Evolutionary conservation across 2,329 filamentous ascomycete genomes (phyloP).

Genomic region (Sordariomycetes sp.): DNA sequence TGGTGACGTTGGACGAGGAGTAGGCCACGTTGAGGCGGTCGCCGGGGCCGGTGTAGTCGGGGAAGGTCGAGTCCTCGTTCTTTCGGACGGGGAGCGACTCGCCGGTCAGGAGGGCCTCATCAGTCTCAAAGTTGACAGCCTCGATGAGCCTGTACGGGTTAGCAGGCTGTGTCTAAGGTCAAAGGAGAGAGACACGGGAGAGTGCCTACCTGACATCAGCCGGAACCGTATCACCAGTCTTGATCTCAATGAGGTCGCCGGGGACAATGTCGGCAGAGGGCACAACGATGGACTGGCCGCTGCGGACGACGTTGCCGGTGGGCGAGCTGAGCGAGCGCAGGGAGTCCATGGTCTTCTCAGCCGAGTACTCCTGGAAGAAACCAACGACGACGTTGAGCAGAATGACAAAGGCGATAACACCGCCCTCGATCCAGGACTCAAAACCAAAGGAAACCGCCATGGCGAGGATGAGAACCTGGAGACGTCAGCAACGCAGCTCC

Average conservation of each 20-base stretch:
- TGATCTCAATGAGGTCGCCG: constrained; percentile 41
- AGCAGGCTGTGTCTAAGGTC: background rate
- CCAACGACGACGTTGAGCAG: constrained; percentile 39
- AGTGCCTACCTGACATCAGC: constrained; percentile 35
- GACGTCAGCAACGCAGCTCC: background rate
- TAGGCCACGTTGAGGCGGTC: constrained; percentile 48
- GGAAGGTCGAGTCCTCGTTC: constrained; percentile 27
- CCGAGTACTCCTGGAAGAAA: constrained; percentile 29
- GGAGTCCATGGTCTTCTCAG: constrained; percentile 30
- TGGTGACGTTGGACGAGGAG: constrained; percentile 43
- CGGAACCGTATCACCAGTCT: constrained; percentile 43
- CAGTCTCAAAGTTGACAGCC: constrained; percentile 51
- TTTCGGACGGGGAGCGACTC: constrained; percentile 47
- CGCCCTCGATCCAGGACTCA: constrained; percentile 39
- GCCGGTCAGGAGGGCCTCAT: constrained; percentile 51
- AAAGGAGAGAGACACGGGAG: background rate
- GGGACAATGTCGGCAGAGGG: constrained; percentile 32
- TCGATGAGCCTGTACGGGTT: constrained; percentile 27
- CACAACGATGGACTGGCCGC: constrained; percentile 19
- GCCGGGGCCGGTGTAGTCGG: constrained; percentile 24
- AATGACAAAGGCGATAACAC: constrained; percentile 38
- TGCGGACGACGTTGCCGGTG: constrained; percentile 25
- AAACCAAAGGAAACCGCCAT: constrained; percentile 43
- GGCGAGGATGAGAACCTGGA: constrained; percentile 42
- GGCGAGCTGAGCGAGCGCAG: constrained; percentile 22